Evolutionary conservation across 2,329 filamentous ascomycete genomes (phyloP), one percentile per base, ranked within the genome.

Genomic region (Kalaharituber pfeilii): DNA sequence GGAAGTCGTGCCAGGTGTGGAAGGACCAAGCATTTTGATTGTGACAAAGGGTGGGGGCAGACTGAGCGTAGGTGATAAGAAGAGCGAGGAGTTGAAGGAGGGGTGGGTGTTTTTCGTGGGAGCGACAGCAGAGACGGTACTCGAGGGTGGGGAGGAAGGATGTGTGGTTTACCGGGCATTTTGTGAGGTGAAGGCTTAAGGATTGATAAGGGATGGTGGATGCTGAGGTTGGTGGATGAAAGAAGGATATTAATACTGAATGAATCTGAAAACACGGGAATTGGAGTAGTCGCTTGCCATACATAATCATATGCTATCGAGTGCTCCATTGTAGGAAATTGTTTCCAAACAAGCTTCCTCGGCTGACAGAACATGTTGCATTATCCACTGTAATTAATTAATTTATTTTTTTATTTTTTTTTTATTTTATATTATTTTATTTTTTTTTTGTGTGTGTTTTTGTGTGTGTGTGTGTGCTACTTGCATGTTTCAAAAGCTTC

Each of bases 161-260:
- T 82, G 96, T 61, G 82, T 83, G 25, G 88, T 84, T 0, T 98
- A 93, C 73, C 91, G 88, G 72, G 91, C 89, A 0, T 95, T 94
- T 67, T 94, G 87, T 65, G 88, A 95, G 72, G 73, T 94, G 57
- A 77, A 80, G 11, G 49, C 52, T 36, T 52, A 30, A 51, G 20
- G 2, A n/a, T 36, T 39, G 33, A 15, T 39, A 13, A 9, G 33
- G 33, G 4, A 8, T 33, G 20, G 33, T n/a, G 11, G n/a, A 36
- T 36, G 29, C 29, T 33, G 29, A 33, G 29, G 29, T 33, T 8
- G n/a, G 29, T 8, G 29, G 29, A n/a, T n/a, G n/a, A 33, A 33
- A n/a, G 8, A 33, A 33, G 8, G 29, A n/a, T 33, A n/a, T 8
- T 33, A 33, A 33, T 8, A 33, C n/a, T 33, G 29, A 33, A 33